phyloP scores from a whole-genome alignment of 2,329 filamentous ascomycete genomes.

The Ascochyta fabae region DNA sequence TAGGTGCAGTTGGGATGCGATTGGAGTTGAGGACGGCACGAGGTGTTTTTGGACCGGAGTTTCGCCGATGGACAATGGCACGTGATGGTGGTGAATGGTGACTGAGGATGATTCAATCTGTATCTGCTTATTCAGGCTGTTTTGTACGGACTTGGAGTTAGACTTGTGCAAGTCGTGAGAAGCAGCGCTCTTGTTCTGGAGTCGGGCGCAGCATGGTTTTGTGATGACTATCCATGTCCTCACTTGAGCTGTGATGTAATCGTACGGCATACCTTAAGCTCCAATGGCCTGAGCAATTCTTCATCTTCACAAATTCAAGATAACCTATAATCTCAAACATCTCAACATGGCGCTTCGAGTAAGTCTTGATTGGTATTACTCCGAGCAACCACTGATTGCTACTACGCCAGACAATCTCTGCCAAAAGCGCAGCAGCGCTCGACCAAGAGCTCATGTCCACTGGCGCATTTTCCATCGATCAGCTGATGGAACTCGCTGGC shows the following conservation, averaged over 20 bases:
- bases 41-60: slow-evolving; percentile 26
- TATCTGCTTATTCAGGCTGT: too few relatives aligned
- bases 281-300: background rate
- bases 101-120: too few relatives aligned
- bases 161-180: background rate
- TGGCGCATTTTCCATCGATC: slow-evolving; percentile 88
- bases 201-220: background rate
- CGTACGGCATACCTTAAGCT: background rate
- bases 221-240: background rate
- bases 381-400: background rate
- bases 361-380: background rate
- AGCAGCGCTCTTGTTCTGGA: background rate
- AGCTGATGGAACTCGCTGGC: slow-evolving; percentile 96
- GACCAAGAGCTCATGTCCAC: slow-evolving; percentile 94
- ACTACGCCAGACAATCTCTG: slow-evolving; percentile 74
- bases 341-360: slow-evolving; percentile 27
- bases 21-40: background rate
- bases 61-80: slow-evolving; percentile 14
- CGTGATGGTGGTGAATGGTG: slow-evolving; percentile 16
- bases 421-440: slow-evolving; percentile 85
- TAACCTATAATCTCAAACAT: background rate
- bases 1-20: background rate
- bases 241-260: slow-evolving; percentile 18
- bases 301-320: background rate
- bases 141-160: background rate